phyloP scores from a whole-genome alignment of 2,329 filamentous ascomycete species.

The Parascedosporium putredinis region DNA sequence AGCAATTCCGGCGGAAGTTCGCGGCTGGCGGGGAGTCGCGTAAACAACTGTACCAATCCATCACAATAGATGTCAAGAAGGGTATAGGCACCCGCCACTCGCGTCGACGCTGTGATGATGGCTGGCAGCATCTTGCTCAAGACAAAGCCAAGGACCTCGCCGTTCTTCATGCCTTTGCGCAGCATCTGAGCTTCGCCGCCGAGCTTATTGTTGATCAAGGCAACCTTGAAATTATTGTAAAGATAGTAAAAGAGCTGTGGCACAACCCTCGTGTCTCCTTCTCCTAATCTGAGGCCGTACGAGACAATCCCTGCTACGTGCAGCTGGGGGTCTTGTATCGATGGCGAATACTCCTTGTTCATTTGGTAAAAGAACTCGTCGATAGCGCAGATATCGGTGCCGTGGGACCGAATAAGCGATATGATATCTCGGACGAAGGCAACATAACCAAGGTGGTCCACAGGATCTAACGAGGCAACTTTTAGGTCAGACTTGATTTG shows the following conservation, averaged over 20 bases:
- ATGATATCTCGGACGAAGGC: slow-evolving; percentile 42
- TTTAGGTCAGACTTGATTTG: slow-evolving; percentile 42
- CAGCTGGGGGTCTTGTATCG: slow-evolving; percentile 43
- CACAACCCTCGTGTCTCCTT: slow-evolving; percentile 36
- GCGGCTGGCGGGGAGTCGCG: slow-evolving; percentile 8
- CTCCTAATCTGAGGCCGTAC: slow-evolving; percentile 41
- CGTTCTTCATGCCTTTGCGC: slow-evolving; percentile 35
- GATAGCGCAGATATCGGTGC: slow-evolving; percentile 40
- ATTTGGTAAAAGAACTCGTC: slow-evolving; percentile 48
- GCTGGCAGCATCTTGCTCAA: slow-evolving; percentile 44
- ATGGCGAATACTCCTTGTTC: slow-evolving; percentile 44
- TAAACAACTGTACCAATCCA: slow-evolving; percentile 25
- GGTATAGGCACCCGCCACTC: slow-evolving; percentile 29
- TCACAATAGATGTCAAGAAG: slow-evolving; percentile 40
- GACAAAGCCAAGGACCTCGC: slow-evolving; percentile 34
- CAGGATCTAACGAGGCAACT: slow-evolving; percentile 21
- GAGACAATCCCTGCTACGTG: slow-evolving; percentile 45
- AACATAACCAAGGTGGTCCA: slow-evolving; percentile 36
- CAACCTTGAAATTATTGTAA: slow-evolving; percentile 46
- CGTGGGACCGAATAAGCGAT: slow-evolving; percentile 42
- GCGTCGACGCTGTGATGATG: slow-evolving; percentile 29
- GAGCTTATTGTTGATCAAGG: slow-evolving; percentile 38
- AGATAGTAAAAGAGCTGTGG: slow-evolving; percentile 46
- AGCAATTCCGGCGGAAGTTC: slow-evolving; percentile 21
- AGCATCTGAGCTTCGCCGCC: slow-evolving; percentile 35